A percentile compares a stretch with the other conserved stretches of the same genome.
Conservation (phyloP, 2,329 filamentous ascomycete species). For the Zalaria obscura region DNA sequence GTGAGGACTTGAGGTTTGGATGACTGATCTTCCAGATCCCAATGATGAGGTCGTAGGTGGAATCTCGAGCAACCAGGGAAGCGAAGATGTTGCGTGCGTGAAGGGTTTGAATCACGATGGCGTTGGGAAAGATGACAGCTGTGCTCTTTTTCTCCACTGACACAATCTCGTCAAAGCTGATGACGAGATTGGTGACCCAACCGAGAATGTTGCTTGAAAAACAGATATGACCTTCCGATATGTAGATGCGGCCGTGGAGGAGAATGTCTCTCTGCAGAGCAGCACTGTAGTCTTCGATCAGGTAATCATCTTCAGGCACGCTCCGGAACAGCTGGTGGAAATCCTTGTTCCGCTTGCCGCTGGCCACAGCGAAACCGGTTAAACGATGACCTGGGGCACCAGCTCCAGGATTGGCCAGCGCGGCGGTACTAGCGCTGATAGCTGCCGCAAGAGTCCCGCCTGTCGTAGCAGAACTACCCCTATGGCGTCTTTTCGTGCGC, state of each 20-base stretch:
- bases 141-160: conserved; percentile 95
- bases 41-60: conserved; percentile 91
- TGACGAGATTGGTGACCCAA: conserved; percentile 94
- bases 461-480: conserved; percentile 60
- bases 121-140: conserved; percentile 90
- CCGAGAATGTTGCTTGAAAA: conserved; percentile 98
- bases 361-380: conserved; percentile 91
- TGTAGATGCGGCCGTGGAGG: conserved; percentile 82
- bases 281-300: conserved; percentile 98
- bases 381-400: conserved; percentile 54
- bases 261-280: conserved; percentile 91
- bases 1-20: conserved; percentile 75
- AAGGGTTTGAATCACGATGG: conserved; percentile 88
- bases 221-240: conserved; percentile 93
- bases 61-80: conserved; percentile 85
- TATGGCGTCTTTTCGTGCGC: conserved; percentile 48
- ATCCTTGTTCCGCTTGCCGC: conserved; percentile 88
- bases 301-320: conserved; percentile 92
- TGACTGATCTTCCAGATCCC: conserved; percentile 98
- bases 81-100: conserved; percentile 94
- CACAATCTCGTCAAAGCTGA: conserved; percentile 96
- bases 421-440: conserved; percentile 54
- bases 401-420: conserved; percentile 49
- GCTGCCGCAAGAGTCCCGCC: conserved; percentile 56
- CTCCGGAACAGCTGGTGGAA: conserved; percentile 91